Evolutionary conservation across 345 rosid genomes (phyloP), one percentile per base, ranked within the genome.

Genomic region (Eutrema heterophyllum): DNA sequence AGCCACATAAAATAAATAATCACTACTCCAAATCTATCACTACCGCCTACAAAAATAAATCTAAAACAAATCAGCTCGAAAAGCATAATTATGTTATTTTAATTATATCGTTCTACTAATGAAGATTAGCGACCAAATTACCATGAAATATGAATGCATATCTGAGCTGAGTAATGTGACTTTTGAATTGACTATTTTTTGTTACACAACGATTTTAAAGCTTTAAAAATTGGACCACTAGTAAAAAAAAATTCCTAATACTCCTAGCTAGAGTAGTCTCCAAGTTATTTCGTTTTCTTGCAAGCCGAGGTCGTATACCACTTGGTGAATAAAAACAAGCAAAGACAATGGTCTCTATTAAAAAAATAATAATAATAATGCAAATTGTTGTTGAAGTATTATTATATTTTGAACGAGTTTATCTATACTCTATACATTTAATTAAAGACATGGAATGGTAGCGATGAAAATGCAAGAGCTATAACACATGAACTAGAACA

Each of bases 281-380:
- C 64, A 53, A 59, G 32, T 18, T 52, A 14, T 68, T 59, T 75
- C 56, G 50, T 45, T 68, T 55, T 24, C 55, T 43, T 33, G 57
- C 48, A 72, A 48, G 64, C 39, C 69, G 48, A 14, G 74, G 56
- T 74, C 59, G 41, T 43, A 40, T n/a, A 61, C 74, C 56, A 68
- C 74, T 69, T 70, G 64, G 14, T 54, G 14, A 38, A 44, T 67
- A 66, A 67, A 67, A 57, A 24, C 45, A 74, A 60, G 70, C 18
- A 67, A 38, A 50, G 74, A 75, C 65, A 53, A 24, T 49, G 21
- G 57, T 41, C 61, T 49, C 30, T 67, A 40, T 57, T 46, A 49
- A 8, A 57, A 2, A 30, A 30, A 57, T 66, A 45, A n/a, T 16
- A 49, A 48, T n/a, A n/a, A 57, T 27, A 49, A 14, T 49, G 54